These are phyloP conservation scores for Gaertneriomyces sp. DNA, from an alignment of 192 early-diverging fungal genomes.

Conservation along the genomic window DNA sequence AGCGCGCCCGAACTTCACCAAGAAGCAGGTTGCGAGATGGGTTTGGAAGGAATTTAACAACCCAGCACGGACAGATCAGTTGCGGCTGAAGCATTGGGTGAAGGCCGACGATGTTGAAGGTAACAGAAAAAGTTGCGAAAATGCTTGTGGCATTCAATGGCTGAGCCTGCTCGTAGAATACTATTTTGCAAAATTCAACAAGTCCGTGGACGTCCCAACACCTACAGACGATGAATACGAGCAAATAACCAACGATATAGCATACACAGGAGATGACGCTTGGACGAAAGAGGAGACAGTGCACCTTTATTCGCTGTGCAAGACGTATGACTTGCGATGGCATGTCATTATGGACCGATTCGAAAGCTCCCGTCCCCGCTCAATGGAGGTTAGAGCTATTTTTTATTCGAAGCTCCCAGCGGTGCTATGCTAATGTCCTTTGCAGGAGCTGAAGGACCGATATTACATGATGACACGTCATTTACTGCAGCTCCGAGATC, in stretches of 20 bases:
- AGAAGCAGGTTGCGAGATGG: constrained; percentile 58
- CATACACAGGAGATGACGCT: constrained; percentile 7
- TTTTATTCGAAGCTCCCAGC: background rate
- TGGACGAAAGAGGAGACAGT: constrained; percentile 87
- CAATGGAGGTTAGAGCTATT: constrained; percentile 37
- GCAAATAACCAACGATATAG: constrained; percentile 60
- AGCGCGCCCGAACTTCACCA: constrained; percentile 68
- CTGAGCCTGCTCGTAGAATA: constrained; percentile 49
- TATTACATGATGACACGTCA: constrained; percentile 70
- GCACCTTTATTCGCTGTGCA: constrained; percentile 72
- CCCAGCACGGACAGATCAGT: constrained; percentile 71
- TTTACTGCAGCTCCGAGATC: constrained; percentile 59
- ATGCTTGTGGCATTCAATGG: no score
- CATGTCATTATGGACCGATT: constrained; percentile 83
- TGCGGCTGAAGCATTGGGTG: constrained; percentile 75
- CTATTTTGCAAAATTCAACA: constrained; percentile 75
- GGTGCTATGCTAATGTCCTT: background rate
- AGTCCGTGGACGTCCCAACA: constrained; percentile 58
- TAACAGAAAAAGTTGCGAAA: background rate
- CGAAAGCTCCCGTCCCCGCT: constrained; percentile 42
- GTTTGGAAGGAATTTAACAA: constrained; percentile 66
- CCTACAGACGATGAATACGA: constrained; percentile 86
- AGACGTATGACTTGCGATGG: constrained; percentile 76
- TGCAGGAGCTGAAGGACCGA: constrained; percentile 82
- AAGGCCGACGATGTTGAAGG: constrained; percentile 63